Evolutionary conservation across 148 eudicot genomes (phyloP).

Genomic region (Heliamphora exappendiculata): DNA sequence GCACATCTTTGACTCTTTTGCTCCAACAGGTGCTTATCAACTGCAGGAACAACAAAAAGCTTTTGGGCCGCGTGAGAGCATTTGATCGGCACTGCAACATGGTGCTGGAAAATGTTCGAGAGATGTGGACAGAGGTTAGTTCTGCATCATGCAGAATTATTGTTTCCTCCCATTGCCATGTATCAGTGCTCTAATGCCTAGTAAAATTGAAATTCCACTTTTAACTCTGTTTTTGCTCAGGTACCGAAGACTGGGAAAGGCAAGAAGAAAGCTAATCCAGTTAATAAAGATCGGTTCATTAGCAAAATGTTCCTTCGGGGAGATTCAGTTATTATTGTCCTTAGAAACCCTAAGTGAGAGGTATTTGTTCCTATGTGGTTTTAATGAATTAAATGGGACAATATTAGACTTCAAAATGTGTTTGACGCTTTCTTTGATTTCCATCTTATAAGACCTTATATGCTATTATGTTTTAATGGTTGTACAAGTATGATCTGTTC

Average conservation of each 20-base stretch:
- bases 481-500: neutral
- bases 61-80: conserved; percentile 71
- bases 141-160: neutral
- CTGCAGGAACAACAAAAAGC: conserved; percentile 86
- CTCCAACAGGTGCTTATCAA: conserved; percentile 67
- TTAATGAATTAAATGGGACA: conserved; percentile 1
- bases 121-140: conserved; percentile 86
- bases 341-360: conserved; percentile 76
- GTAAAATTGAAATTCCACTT: neutral
- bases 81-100: conserved; percentile 75
- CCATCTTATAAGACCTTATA: neutral
- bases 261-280: conserved; percentile 86
- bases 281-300: conserved; percentile 84
- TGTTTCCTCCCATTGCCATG: neutral
- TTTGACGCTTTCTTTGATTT: neutral
- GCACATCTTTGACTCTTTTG: neutral
- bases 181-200: neutral
- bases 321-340: conserved; percentile 88
- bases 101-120: conserved; percentile 79
- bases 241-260: conserved; percentile 95
- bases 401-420: neutral
- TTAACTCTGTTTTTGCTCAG: conserved; percentile 22
- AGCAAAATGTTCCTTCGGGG: conserved; percentile 98
- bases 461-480: neutral
- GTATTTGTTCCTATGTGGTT: conserved; percentile 4